These are phyloP conservation scores for Penicillium maclennaniae DNA, from an alignment of 495 filamentous ascomycete genomes.

Conservation along the genomic window DNA sequence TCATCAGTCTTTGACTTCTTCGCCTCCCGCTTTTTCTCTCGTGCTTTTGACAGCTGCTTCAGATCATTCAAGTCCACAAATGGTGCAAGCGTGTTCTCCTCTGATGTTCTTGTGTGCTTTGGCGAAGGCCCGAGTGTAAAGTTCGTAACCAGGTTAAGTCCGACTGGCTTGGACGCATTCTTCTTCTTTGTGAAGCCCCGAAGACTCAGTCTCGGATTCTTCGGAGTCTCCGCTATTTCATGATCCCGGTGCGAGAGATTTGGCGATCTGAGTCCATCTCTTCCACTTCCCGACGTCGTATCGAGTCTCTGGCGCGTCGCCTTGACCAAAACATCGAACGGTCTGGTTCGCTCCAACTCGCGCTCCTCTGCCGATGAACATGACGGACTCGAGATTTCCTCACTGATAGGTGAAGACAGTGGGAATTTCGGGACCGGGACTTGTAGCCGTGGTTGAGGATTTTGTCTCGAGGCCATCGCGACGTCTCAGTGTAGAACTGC, in stretches of 20 bases:
- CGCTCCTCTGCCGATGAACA: constrained; percentile 34
- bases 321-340: constrained; percentile 32
- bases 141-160: constrained; percentile 63
- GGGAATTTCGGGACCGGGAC: constrained; percentile 40
- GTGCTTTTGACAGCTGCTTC: constrained; percentile 33
- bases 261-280: constrained; percentile 8
- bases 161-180: constrained; percentile 41
- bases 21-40: constrained; percentile 33
- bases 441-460: constrained; percentile 25
- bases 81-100: constrained; percentile 8
- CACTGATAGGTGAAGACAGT: constrained; percentile 43
- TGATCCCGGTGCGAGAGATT: constrained; percentile 9
- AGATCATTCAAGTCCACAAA: constrained; percentile 42
- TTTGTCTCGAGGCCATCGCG: constrained; percentile 29
- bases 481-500: background rate
- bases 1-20: constrained; percentile 14
- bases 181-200: constrained; percentile 36
- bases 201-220: constrained; percentile 10
- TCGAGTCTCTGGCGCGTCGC: constrained; percentile 26
- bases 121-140: constrained; percentile 29
- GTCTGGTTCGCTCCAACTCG: constrained; percentile 26
- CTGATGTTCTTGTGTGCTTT: background rate
- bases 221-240: background rate
- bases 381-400: constrained; percentile 39
- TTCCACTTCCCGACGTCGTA: background rate